Evolutionary conservation across 2,329 filamentous ascomycete species (phyloP).

Genomic region (Cucurbitaria berberidis): DNA sequence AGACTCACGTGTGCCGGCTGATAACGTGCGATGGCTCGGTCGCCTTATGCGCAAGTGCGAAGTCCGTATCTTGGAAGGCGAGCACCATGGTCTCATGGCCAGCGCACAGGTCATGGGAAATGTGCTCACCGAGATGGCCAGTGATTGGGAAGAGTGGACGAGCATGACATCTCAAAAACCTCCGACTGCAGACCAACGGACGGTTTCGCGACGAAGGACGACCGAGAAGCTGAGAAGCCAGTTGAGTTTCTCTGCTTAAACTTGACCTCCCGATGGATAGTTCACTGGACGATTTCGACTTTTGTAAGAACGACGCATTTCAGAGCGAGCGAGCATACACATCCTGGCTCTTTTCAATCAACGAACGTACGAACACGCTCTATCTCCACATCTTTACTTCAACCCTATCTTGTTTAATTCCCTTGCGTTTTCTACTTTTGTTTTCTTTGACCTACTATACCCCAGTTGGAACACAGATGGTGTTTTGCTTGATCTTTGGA

Average conservation of each 20-base stretch:
- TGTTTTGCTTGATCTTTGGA: neutral
- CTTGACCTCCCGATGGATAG: neutral
- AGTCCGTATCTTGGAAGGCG: constrained; percentile 85
- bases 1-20: constrained; percentile 89
- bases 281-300: neutral
- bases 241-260: constrained; percentile 12
- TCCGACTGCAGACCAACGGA: constrained; percentile 8
- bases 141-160: constrained; percentile 72
- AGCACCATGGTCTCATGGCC: constrained; percentile 96
- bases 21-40: constrained; percentile 93
- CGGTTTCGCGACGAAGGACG: constrained; percentile 20
- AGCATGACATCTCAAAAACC: constrained; percentile 29
- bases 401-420: neutral
- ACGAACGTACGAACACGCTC: neutral
- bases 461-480: neutral
- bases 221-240: constrained; percentile 24
- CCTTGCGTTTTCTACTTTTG: neutral
- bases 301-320: neutral
- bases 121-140: constrained; percentile 91
- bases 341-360: neutral
- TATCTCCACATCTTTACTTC: neutral
- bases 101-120: constrained; percentile 90
- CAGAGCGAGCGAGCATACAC: neutral
- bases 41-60: constrained; percentile 94
- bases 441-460: constrained; percentile 1